These are phyloP conservation scores for Erythrobasidium hasegawianum DNA, from an alignment of 1,284 basidiomycete genomes.

Conservation along the genomic window DNA sequence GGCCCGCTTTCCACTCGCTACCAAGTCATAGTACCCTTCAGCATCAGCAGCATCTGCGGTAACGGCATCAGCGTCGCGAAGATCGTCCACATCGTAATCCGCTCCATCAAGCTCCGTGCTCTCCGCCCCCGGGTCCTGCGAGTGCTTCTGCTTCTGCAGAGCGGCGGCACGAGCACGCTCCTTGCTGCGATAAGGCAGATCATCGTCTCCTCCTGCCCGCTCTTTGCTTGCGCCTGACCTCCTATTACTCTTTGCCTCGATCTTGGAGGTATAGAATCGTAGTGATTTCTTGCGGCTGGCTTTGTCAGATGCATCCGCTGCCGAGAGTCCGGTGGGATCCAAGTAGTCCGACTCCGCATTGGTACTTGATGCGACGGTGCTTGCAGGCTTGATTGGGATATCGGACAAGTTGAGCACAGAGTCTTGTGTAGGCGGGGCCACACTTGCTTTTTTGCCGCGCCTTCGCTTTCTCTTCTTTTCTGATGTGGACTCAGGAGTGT, in stretches of 20 bases:
- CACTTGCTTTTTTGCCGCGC: conserved; percentile 14
- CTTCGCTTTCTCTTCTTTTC: conserved; percentile 45
- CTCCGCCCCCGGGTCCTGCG: conserved; percentile 40
- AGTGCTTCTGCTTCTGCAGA: conserved; percentile 51
- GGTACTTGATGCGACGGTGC: conserved; percentile 44
- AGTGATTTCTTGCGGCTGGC: conserved; percentile 69
- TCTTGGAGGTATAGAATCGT: conserved; percentile 79
- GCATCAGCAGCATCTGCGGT: conserved; percentile 49
- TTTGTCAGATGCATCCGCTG: conserved; percentile 76
- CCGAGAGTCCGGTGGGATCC: conserved; percentile 65
- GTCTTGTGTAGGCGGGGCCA: not conserved
- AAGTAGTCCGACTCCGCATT: conserved; percentile 61
- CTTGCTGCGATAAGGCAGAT: conserved; percentile 66
- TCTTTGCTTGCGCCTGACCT: conserved; percentile 51
- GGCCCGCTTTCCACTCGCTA: conserved; percentile 67
- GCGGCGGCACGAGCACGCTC: conserved; percentile 53
- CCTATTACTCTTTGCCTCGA: conserved; percentile 64
- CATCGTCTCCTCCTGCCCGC: conserved; percentile 72
- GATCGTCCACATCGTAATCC: conserved; percentile 54
- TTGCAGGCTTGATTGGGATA: conserved; percentile 13
- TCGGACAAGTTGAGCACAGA: conserved; percentile 18
- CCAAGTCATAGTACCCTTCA: conserved; percentile 81
- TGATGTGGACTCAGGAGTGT: not conserved
- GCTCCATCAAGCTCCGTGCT: conserved; percentile 50
- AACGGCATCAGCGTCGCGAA: conserved; percentile 53